Base-by-base conservation (phyloP, 2,329 filamentous ascomycete species). In the Dactylonectria estremocensis region DNA sequence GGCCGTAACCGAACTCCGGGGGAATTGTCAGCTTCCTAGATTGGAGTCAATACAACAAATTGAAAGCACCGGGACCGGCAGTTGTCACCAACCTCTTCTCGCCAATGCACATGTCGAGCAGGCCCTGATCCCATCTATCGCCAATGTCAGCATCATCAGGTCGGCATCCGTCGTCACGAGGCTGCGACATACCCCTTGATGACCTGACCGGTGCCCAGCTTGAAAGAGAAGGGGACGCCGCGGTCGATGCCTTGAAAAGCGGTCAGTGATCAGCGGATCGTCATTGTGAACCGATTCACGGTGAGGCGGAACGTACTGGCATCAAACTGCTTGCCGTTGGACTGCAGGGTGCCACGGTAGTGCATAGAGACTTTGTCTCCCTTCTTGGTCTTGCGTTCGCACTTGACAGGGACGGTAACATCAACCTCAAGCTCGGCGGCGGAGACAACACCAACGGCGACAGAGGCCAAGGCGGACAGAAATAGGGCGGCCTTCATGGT, bases 21-120 rank as follows among this genome's bases (percentile, higher is more conserved):
- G 95, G 94, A 64, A 99, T 96, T 20, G 92, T 98, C 80, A 99
- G 84, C 62, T 90, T 95, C 74, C 92, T 89, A 66, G 66, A 68
- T 9, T 61, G 66, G 45, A 46, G 61, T 69, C 58, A 76, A 59
- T 57, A 69, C 40, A 18, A 43, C 11, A 18, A 46, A 59, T 50
- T 10, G 18, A 33, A 31, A 20, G 53, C 45, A 45, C 33, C 63
- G 33, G 28, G 33, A n/a, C 50, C 57, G n/a, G 50, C 28, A 49
- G 61, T 49, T 14, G 66, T 54, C 40, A 74, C 81, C 82, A 75
- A 85, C 87, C 88, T 89, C 87, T 95, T 95, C 87, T 98, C 95
- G 69, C 96, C 95, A 75, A 97, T 92, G 83, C 96, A 98, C 95
- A 98, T 98, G 78, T 93, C 93, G 61, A 96, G 76, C 45, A 98